Base-by-base conservation (phyloP, 2,329 filamentous ascomycete genomes). In the Aureobasidium zeae region DNA sequence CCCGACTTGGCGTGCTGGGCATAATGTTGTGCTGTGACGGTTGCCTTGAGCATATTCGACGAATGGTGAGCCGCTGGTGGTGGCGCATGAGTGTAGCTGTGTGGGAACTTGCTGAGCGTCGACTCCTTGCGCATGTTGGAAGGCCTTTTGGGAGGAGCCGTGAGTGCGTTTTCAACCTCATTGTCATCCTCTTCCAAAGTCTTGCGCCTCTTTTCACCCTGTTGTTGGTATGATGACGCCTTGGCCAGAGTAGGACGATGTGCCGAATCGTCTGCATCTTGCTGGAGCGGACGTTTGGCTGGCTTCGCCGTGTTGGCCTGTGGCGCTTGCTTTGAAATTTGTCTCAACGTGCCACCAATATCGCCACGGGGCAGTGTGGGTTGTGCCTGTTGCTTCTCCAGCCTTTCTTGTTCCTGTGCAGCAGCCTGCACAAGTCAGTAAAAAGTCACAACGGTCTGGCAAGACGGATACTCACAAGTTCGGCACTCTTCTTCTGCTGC, bases 71-170 rank as follows among this genome's bases (percentile, higher is more conserved):
- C 72, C 64, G 54, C 73, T 63, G 54, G 68, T 30, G 73, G 69
- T 1, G 79, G 71, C 3, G 71, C 74, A 54, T 71, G 74, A 31
- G 71, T 64, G 55, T 84, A 84, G 34, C 78, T 79, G 48, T 69
- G 72, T 11, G 73, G 64, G 61, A 80, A 73, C 55, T 83, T 84
- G 39, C 66, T 67, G 7, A 75, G 66, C 3, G 57, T 59, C 5
- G 37, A 41, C 52, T 83, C 79, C 74, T 86, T 88, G 55, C 74
- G 72, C 57, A 77, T 73, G 36, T 73, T 80, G 2, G 86, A 93
- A 49, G 87, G 86, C 47, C 88, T 79, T 52, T 93, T 86, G 5
- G 87, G 86, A 41, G 86, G 85, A 11, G 82, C 84, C 67, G 88
- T 91, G 54, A 88, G 73, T 35, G 73, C 76, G 45, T 77, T 71